phyloP scores from a whole-genome alignment of 192 early-diverging fungal species.

The Dimargaris xerosporica region DNA sequence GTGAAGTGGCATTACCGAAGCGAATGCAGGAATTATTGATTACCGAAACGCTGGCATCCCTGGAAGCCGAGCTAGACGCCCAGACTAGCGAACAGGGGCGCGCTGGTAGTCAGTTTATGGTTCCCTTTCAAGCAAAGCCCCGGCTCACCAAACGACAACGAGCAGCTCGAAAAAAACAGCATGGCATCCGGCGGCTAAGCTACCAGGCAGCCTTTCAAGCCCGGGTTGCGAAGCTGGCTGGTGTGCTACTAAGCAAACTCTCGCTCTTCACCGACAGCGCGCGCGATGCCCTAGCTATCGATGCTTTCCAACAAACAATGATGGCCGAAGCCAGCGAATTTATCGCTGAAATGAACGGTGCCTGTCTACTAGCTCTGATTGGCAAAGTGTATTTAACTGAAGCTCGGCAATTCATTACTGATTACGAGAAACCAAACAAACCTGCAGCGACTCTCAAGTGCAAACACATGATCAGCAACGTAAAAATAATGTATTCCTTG shows the following conservation, averaged over 20 bases:
- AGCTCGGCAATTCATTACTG: constrained; percentile 65
- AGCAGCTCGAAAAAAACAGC: constrained; percentile 36
- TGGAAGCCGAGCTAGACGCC: constrained; percentile 12
- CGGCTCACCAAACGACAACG: constrained; percentile 39
- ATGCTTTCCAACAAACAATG: constrained; percentile 51
- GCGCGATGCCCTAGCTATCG: constrained; percentile 34
- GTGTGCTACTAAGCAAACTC: constrained; percentile 63
- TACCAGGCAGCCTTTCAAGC: constrained; percentile 34
- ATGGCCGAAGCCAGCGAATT: constrained; percentile 72
- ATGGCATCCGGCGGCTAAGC: too few species aligned
- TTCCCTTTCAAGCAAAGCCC: too few species aligned
- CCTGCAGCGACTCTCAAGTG: constrained; percentile 51
- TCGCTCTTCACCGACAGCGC: constrained; percentile 52
- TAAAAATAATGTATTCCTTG: constrained; percentile 79
- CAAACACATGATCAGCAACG: constrained; percentile 80
- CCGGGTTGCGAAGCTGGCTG: constrained; percentile 54
- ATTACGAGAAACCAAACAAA: constrained; percentile 50
- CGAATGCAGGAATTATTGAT: constrained; percentile 75
- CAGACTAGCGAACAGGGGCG: constrained; percentile 34
- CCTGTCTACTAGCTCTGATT: constrained; percentile 82
- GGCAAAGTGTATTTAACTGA: constrained; percentile 84
- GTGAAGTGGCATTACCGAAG: constrained; percentile 88
- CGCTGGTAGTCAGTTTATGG: too few species aligned
- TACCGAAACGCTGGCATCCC: constrained; percentile 34
- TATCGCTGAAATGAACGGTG: constrained; percentile 78